Base-by-base conservation (phyloP, 257 asterid genomes). In the Nicotiana sylvestris region DNA sequence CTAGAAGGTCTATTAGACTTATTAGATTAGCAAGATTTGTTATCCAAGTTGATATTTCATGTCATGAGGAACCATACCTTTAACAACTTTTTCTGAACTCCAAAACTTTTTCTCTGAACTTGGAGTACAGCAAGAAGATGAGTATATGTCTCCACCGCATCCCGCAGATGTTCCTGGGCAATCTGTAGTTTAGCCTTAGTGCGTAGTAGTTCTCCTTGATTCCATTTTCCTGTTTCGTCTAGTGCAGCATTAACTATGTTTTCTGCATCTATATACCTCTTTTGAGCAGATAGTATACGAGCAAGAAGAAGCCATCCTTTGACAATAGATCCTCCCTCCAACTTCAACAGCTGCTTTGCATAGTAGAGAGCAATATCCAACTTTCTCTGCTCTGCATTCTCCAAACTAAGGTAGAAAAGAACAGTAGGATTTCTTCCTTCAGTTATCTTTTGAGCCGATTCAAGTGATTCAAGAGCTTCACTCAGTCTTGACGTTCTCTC, bases 191-290 rank as follows among this genome's bases (percentile, higher is more conserved):
- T 95, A 9, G 94, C 98, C 88, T 93, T 95, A 0, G 93, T 91
- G 1, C 92, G 84, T 7, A 93, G 88, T 82, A 95, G 80, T 76
- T 92, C 94, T 21, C 96, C 97, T 84, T 91, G 99, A 67, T 95
- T 91, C 98, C 98, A 95, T 81, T 91, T 94, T 80, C 98, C 98
- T 0, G 97, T 89, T 87, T 95, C 99, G 29, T 92, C 98, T 81
- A 95, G 70, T 67, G 99, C 99, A 78, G 97, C 94, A 85, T 95
- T 90, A 27, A 95, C 84, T 56, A 95, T 85, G 83, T 85, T 91
- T 84, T 93, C 97, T 0, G 98, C 97, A 82, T 95, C 97, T 6
- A 81, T 39, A 70, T 91, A 92, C 85, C 95, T 83, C 62, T 89
- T 92, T 77, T 93, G 97, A 87, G 99, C 98, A 0, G 99, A 95